Percentiles rank a stretch among this genome's conserved stretches.
phyloP scores from a whole-genome alignment of 345 rosid genomes.

The Eucalyptus pumila region DNA sequence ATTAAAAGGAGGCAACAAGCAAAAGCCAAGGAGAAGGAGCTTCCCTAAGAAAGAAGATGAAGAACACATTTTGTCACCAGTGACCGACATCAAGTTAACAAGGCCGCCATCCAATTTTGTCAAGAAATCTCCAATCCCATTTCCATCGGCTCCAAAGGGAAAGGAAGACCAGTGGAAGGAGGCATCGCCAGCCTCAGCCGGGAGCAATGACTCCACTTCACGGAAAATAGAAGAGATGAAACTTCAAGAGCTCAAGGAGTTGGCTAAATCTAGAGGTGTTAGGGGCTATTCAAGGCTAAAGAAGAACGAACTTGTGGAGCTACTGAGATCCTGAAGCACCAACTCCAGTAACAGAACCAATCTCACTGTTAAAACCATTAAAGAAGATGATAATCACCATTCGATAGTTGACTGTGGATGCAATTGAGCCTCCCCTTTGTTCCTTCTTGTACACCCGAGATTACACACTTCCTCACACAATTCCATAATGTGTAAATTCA shows the following conservation, averaged over 20 bases:
- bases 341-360: neutral
- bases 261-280: constrained; percentile 52
- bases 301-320: constrained; percentile 39
- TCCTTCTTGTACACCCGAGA: neutral
- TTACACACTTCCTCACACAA: neutral
- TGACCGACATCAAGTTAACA: neutral
- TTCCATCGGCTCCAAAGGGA: constrained; percentile 6
- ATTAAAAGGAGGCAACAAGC: neutral
- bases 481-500: neutral
- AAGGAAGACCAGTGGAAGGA: neutral
- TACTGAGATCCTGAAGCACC: constrained; percentile 7
- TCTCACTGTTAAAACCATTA: neutral
- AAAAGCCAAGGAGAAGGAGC: neutral
- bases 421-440: neutral
- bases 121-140: constrained; percentile 28
- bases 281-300: constrained; percentile 59
- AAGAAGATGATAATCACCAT: neutral
- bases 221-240: constrained; percentile 40
- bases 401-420: neutral
- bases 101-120: constrained; percentile 31
- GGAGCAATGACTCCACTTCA: neutral
- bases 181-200: neutral
- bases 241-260: constrained; percentile 48
- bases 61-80: neutral
- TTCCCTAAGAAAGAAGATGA: neutral